Conservation (phyloP, 306 rosid genomes). For the Gastrolobium villosum region DNA sequence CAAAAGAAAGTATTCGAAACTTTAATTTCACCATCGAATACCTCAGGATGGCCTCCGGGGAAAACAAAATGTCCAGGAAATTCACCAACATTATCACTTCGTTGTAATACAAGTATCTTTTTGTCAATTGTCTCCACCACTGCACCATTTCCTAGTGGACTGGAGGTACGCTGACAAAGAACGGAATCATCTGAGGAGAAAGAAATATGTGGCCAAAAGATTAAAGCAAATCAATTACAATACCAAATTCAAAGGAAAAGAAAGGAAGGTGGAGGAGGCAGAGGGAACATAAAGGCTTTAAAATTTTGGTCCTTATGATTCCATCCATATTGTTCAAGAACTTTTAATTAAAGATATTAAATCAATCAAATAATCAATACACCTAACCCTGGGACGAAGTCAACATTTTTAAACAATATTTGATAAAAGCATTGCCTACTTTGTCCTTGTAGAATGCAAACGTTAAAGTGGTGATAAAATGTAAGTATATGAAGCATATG, state of each 20-base stretch:
- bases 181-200: slow-evolving; percentile 71
- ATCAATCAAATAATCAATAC: slow-evolving; percentile 11
- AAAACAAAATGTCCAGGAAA: slow-evolving; percentile 93
- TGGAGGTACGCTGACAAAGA: slow-evolving; percentile 85
- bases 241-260: slow-evolving; percentile 12
- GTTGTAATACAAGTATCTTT: slow-evolving; percentile 76
- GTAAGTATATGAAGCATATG: slow-evolving; percentile 16
- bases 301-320: slow-evolving; percentile 12
- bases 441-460: slow-evolving; percentile 26
- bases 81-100: slow-evolving; percentile 94
- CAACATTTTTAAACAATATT: slow-evolving; percentile 30
- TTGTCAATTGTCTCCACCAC: slow-evolving; percentile 86
- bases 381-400: background rate
- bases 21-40: slow-evolving; percentile 48
- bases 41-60: slow-evolving; percentile 99
- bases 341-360: slow-evolving; percentile 26
- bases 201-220: slow-evolving; percentile 17
- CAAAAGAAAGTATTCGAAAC: slow-evolving; percentile 13
- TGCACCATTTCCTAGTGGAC: slow-evolving; percentile 97
- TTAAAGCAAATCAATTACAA: slow-evolving; percentile 12
- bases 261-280: background rate
- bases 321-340: slow-evolving; percentile 28
- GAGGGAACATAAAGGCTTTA: slow-evolving; percentile 8
- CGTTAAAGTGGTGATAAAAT: slow-evolving; percentile 9
- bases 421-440: slow-evolving; percentile 7